Evolutionary conservation across 2,329 filamentous ascomycete genomes (phyloP).

Genomic region (Pyricularia sp.): DNA sequence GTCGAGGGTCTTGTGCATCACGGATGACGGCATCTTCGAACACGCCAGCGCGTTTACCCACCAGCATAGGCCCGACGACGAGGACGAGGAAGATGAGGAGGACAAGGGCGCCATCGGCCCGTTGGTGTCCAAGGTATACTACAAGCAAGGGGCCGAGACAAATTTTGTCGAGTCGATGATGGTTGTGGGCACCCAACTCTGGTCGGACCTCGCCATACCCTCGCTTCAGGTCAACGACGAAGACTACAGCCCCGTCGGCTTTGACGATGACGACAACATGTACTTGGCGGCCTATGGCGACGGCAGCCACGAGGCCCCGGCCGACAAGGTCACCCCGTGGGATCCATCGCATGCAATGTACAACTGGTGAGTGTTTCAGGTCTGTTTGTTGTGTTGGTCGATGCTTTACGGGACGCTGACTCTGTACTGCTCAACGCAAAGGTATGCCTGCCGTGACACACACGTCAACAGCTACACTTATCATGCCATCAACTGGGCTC

Average conservation of each 20-base stretch:
- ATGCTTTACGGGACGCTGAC: background rate
- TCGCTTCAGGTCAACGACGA: slow-evolving; percentile 14
- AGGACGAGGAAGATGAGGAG: slow-evolving; percentile 3
- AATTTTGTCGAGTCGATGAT: slow-evolving; percentile 12
- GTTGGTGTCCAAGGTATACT: slow-evolving; percentile 20
- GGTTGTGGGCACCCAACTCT: slow-evolving; percentile 13
- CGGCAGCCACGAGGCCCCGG: slow-evolving; percentile 17
- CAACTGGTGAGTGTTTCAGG: slow-evolving; percentile 16
- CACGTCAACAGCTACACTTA: slow-evolving; percentile 23
- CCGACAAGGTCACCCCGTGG: slow-evolving; percentile 10
- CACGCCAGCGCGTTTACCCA: slow-evolving; percentile 24
- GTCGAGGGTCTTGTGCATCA: slow-evolving; percentile 21
- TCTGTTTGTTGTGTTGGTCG: background rate
- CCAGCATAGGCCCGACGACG: slow-evolving; percentile 17
- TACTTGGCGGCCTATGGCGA: slow-evolving; percentile 18
- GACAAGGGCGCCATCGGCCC: slow-evolving; percentile 13
- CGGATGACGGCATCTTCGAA: slow-evolving; percentile 23
- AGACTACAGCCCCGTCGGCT: slow-evolving; percentile 14
- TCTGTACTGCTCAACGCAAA: background rate
- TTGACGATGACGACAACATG: slow-evolving; percentile 19
- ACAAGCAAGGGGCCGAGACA: slow-evolving; percentile 7
- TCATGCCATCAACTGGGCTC: slow-evolving; percentile 22
- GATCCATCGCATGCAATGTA: slow-evolving; percentile 14
- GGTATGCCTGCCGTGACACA: slow-evolving; percentile 20
- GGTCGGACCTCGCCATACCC: slow-evolving; percentile 22